Evolutionary conservation across 495 filamentous ascomycete species (phyloP).

Genomic region (Lasiosphaeria hispida): DNA sequence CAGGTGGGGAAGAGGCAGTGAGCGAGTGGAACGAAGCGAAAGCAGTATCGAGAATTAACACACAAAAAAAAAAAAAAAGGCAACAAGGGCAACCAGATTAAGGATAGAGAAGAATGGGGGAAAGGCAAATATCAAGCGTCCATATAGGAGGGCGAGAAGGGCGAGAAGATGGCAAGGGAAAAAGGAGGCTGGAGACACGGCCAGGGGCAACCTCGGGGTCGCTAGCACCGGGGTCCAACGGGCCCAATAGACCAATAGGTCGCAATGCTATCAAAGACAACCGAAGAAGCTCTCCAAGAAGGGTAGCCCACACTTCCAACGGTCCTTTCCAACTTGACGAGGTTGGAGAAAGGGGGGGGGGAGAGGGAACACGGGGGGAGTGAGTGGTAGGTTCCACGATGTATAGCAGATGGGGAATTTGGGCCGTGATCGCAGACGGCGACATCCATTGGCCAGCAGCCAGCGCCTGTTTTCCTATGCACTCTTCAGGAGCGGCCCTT

Average conservation of each 20-base stretch:
- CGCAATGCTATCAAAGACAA: conserved; percentile 7
- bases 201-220: conserved; percentile 6
- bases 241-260: conserved; percentile 5
- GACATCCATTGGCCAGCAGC: conserved; percentile 23
- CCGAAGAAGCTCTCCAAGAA: conserved; percentile 1
- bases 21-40: conserved; percentile 30
- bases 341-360: not conserved
- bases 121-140: conserved; percentile 15
- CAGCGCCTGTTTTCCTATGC: conserved; percentile 28
- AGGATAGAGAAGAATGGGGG: conserved; percentile 15
- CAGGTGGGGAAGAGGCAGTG: conserved; percentile 12
- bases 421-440: not conserved
- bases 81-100: conserved; percentile 9
- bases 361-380: conserved; percentile 11
- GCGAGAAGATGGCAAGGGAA: not conserved
- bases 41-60: conserved; percentile 21
- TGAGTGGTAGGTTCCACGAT: conserved; percentile 7
- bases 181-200: not conserved
- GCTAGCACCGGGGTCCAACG: not conserved
- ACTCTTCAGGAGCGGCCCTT: conserved; percentile 24
- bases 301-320: not conserved
- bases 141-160: conserved; percentile 9
- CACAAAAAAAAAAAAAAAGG: conserved; percentile 6
- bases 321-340: not conserved
- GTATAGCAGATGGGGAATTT: conserved; percentile 8